These are phyloP conservation scores for Alternaria postmessia DNA, from an alignment of 2,329 filamentous ascomycete genomes.

Conservation along the genomic window DNA sequence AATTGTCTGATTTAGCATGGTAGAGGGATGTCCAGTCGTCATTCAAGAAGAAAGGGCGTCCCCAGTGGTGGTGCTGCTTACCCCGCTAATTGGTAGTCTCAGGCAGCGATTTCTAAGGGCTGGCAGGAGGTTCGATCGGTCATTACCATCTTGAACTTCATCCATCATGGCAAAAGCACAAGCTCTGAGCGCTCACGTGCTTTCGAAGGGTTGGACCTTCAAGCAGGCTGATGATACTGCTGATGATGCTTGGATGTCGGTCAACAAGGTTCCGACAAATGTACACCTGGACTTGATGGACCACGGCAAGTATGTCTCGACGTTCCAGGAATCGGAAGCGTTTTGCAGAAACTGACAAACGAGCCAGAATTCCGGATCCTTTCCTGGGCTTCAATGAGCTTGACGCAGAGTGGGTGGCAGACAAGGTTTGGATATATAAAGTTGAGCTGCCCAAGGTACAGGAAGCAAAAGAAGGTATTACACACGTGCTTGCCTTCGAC, in stretches of 20 bases:
- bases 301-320: slow-evolving; percentile 53
- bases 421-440: slow-evolving; percentile 58
- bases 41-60: slow-evolving; percentile 17
- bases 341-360: slow-evolving; percentile 3
- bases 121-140: slow-evolving; percentile 4
- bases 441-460: slow-evolving; percentile 49
- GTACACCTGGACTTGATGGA: slow-evolving; percentile 59
- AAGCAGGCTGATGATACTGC: slow-evolving; percentile 54
- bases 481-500: slow-evolving; percentile 65
- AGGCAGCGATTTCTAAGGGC: slow-evolving; percentile 3
- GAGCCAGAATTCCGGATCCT: slow-evolving; percentile 57
- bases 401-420: slow-evolving; percentile 59
- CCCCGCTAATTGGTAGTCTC: slow-evolving; percentile 18
- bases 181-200: slow-evolving; percentile 37
- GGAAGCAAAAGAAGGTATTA: slow-evolving; percentile 38
- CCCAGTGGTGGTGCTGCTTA: slow-evolving; percentile 10
- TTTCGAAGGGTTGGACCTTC: slow-evolving; percentile 56
- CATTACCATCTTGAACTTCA: slow-evolving; percentile 2
- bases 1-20: slow-evolving; percentile 33
- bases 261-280: slow-evolving; percentile 57
- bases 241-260: slow-evolving; percentile 55
- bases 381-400: slow-evolving; percentile 61
- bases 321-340: not conserved
- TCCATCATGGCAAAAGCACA: slow-evolving; percentile 38
- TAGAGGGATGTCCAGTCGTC: slow-evolving; percentile 15